Percentiles rank a stretch among this genome's conserved stretches.
phyloP scores from a whole-genome alignment of 495 filamentous ascomycete species.

The Talaromyces proteolyticus region DNA sequence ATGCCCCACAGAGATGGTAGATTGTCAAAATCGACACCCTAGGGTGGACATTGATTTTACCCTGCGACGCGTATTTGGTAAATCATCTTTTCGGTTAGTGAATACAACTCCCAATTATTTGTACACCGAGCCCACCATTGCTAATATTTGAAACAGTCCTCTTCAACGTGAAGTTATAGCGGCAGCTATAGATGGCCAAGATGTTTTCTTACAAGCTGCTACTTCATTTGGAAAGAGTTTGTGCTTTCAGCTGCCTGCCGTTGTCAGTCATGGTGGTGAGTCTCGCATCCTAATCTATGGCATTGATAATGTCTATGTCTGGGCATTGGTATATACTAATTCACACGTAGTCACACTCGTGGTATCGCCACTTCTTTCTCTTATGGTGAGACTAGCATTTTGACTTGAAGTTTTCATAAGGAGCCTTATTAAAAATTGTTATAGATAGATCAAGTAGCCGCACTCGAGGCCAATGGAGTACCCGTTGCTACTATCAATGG shows the following conservation, averaged over 20 bases:
- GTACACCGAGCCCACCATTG: not conserved
- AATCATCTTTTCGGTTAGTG: constrained; percentile 61
- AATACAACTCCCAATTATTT: not conserved
- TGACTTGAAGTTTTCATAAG: not conserved
- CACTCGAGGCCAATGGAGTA: constrained; percentile 66
- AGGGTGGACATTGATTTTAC: constrained; percentile 76
- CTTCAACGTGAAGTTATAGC: constrained; percentile 82
- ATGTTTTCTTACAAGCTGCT: constrained; percentile 95
- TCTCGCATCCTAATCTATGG: constrained; percentile 4
- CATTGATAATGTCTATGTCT: not conserved
- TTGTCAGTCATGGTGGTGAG: constrained; percentile 79
- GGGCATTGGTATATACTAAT: too few relatives aligned
- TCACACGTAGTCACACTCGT: constrained; percentile 71
- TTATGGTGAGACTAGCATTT: constrained; percentile 59
- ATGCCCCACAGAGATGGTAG: constrained; percentile 6
- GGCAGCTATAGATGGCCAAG: constrained; percentile 72
- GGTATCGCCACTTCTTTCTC: constrained; percentile 79
- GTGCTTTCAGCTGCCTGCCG: constrained; percentile 88
- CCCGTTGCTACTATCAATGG: constrained; percentile 84
- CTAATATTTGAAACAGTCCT: constrained; percentile 46
- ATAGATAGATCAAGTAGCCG: constrained; percentile 86
- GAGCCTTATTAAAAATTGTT: not conserved
- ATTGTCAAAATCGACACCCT: constrained; percentile 11
- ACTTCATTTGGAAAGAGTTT: constrained; percentile 94
- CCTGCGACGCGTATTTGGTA: constrained; percentile 75